Evolutionary conservation across 2,329 filamentous ascomycete species (phyloP).

Genomic region (Polytolypa hystricis): DNA sequence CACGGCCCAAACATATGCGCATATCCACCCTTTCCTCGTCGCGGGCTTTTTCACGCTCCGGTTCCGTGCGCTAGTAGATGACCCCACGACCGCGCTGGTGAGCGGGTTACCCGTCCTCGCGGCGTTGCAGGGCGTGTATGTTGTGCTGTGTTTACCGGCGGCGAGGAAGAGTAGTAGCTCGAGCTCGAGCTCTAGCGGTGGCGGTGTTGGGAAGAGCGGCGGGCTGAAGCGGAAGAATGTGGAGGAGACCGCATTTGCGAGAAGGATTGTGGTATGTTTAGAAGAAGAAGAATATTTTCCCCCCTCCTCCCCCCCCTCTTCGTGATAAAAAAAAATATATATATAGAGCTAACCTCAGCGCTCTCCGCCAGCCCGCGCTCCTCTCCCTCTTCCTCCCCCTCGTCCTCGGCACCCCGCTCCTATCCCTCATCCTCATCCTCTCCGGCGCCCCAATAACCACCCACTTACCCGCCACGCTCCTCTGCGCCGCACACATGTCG

Average conservation of each 20-base stretch:
- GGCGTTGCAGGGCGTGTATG: slow-evolving; percentile 51
- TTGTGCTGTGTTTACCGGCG: slow-evolving; percentile 46
- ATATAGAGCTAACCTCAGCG: neutral
- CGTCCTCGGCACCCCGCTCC: slow-evolving; percentile 45
- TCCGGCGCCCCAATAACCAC: slow-evolving; percentile 86
- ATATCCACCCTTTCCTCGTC: slow-evolving; percentile 58
- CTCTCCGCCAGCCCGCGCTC: slow-evolving; percentile 50
- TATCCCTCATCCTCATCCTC: slow-evolving; percentile 59
- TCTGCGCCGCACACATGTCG: slow-evolving; percentile 72
- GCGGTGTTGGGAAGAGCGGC: slow-evolving; percentile 5
- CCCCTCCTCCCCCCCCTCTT: neutral
- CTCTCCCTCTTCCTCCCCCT: slow-evolving; percentile 50
- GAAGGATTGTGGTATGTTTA: slow-evolving; percentile 18
- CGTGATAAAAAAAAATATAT: no score
- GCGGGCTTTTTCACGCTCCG: slow-evolving; percentile 51
- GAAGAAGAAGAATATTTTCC: no score
- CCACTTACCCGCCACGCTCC: slow-evolving; percentile 64
- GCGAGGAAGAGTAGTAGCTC: slow-evolving; percentile 11
- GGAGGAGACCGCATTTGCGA: slow-evolving; percentile 7
- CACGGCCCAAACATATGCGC: slow-evolving; percentile 46
- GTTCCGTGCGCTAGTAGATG: slow-evolving; percentile 56
- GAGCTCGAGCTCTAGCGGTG: slow-evolving; percentile 5
- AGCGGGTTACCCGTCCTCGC: slow-evolving; percentile 52
- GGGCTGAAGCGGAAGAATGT: slow-evolving; percentile 6
- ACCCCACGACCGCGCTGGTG: slow-evolving; percentile 56